Conservation (phyloP, 1,284 basidiomycete genomes). For the Sanghuangporus sanghuang region DNA sequence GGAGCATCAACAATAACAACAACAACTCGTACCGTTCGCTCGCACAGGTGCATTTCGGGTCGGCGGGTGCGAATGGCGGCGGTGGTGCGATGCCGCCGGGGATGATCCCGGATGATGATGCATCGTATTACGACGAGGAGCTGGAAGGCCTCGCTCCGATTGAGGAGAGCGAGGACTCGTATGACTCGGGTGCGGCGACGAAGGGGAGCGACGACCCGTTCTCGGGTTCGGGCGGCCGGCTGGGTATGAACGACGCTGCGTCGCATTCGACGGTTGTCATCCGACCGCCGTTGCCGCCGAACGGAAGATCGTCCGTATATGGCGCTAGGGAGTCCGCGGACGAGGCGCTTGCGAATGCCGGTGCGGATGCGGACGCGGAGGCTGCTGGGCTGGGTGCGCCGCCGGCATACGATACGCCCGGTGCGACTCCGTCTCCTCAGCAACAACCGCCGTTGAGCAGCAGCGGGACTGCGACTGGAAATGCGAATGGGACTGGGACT, state of each 20-base stretch:
- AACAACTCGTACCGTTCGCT: slow-evolving; percentile 17
- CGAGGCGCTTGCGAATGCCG: slow-evolving; percentile 2
- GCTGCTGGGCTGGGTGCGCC: slow-evolving; percentile 44
- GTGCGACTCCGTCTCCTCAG: background rate
- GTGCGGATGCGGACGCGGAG: background rate
- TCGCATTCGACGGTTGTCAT: slow-evolving; percentile 66
- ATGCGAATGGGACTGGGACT: background rate
- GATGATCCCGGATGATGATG: slow-evolving; percentile 44
- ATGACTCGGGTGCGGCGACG: slow-evolving; percentile 20
- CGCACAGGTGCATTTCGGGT: slow-evolving; percentile 19
- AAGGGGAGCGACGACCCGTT: slow-evolving; percentile 54
- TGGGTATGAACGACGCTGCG: slow-evolving; percentile 47
- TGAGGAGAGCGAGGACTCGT: slow-evolving; percentile 18
- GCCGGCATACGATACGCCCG: slow-evolving; percentile 55
- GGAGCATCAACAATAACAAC: slow-evolving; percentile 44
- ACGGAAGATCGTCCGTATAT: background rate
- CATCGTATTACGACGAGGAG: slow-evolving; percentile 32
- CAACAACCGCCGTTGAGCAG: background rate
- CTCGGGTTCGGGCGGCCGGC: slow-evolving; percentile 31
- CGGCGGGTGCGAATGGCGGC: background rate
- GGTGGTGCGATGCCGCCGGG: slow-evolving; percentile 38
- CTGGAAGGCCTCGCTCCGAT: slow-evolving; percentile 15
- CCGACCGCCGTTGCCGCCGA: slow-evolving; percentile 34
- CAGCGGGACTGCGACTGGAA: background rate
- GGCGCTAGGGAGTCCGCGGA: background rate